phyloP scores from a whole-genome alignment of 2,329 filamentous ascomycete species.

The Stagonosporopsis tanaceti region DNA sequence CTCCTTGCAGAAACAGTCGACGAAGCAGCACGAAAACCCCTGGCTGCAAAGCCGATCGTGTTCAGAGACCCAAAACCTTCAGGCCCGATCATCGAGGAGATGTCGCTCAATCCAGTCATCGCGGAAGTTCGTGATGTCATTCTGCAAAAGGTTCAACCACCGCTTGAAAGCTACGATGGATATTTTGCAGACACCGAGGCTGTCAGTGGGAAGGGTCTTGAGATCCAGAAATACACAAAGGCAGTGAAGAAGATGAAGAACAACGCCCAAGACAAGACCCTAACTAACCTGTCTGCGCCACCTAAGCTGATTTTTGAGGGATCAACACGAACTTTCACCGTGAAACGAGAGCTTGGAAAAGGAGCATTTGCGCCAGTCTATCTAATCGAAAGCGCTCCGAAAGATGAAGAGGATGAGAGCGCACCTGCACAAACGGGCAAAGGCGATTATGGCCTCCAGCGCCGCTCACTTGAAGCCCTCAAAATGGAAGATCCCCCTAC shows the following conservation, averaged over 20 bases:
- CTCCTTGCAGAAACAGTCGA: slow-evolving; percentile 13
- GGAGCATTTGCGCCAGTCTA: slow-evolving; percentile 97
- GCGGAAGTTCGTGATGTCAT: slow-evolving; percentile 77
- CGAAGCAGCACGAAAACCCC: slow-evolving; percentile 26
- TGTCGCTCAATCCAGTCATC: slow-evolving; percentile 89
- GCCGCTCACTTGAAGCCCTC: slow-evolving; percentile 77
- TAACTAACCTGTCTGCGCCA: slow-evolving; percentile 64
- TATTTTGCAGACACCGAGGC: slow-evolving; percentile 77
- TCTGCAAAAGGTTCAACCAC: slow-evolving; percentile 74
- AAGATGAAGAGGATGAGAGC: slow-evolving; percentile 55
- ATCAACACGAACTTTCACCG: slow-evolving; percentile 71
- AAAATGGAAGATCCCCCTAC: slow-evolving; percentile 93
- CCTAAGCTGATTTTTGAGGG: slow-evolving; percentile 74
- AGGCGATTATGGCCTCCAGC: slow-evolving; percentile 65
- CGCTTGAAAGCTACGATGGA: slow-evolving; percentile 76
- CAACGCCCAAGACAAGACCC: slow-evolving; percentile 66
- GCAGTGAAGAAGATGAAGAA: slow-evolving; percentile 65
- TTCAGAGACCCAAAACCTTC: slow-evolving; percentile 56
- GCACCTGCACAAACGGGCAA: slow-evolving; percentile 66
- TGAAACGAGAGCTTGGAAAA: slow-evolving; percentile 87
- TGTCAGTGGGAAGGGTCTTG: slow-evolving; percentile 70
- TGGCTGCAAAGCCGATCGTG: slow-evolving; percentile 49
- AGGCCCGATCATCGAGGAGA: slow-evolving; percentile 80
- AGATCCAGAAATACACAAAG: slow-evolving; percentile 85
- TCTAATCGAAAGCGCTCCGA: slow-evolving; percentile 77